Conservation (phyloP, 306 rosid species). For the Arachis hypogaea region DNA sequence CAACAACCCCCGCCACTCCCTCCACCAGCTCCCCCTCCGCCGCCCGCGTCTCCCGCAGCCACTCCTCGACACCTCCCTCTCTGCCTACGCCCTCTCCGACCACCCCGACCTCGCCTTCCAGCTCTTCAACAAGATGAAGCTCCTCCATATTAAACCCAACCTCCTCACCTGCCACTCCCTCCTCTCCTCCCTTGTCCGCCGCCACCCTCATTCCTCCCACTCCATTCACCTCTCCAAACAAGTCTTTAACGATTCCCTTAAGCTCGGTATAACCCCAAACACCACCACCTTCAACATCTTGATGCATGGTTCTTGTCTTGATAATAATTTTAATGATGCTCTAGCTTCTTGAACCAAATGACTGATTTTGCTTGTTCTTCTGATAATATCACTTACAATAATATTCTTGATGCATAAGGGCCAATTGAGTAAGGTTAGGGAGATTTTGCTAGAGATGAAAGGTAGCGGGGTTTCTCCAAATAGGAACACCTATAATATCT, state of each 20-base stretch:
- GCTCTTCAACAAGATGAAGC: conserved; percentile 73
- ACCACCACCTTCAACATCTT: conserved; percentile 65
- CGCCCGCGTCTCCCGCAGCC: conserved; percentile 45
- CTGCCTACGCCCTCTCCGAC: conserved; percentile 61
- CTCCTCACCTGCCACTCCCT: conserved; percentile 77
- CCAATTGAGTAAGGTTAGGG: conserved; percentile 57
- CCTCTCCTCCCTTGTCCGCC: conserved; percentile 58
- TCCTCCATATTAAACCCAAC: conserved; percentile 50
- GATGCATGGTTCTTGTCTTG: conserved; percentile 65
- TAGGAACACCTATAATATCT: conserved; percentile 65
- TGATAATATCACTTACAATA: conserved; percentile 76
- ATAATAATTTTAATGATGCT: conserved; percentile 55
- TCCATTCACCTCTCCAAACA: conserved; percentile 45
- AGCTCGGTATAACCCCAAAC: conserved; percentile 53
- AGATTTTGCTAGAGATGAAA: conserved; percentile 71
- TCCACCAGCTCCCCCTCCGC: conserved; percentile 57
- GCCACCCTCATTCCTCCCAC: conserved; percentile 48
- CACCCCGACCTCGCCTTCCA: conserved; percentile 64
- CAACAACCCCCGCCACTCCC: conserved; percentile 56
- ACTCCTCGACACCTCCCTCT: conserved; percentile 68
- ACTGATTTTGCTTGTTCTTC: conserved; percentile 58
- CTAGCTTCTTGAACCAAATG: conserved; percentile 51
- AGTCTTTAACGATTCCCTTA: conserved; percentile 50
- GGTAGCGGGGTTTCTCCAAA: conserved; percentile 57
- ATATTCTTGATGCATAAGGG: conserved; percentile 61